Evolutionary conservation across 148 eudicot genomes (phyloP), one percentile per base, ranked within the genome.

Genomic region (Arbutus unedo): DNA sequence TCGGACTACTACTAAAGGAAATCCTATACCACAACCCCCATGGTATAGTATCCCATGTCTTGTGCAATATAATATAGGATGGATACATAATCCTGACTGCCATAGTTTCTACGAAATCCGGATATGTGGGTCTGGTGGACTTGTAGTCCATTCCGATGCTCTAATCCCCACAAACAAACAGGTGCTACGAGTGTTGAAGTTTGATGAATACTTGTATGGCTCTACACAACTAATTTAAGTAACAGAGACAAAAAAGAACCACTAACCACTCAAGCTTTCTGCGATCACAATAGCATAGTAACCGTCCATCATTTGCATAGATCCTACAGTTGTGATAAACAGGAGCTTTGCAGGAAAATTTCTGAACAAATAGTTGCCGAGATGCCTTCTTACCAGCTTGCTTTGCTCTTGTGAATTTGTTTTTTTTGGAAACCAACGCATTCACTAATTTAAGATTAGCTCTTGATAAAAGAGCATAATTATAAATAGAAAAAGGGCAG

Each of bases 241-340:
- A 55, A 82, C 13, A 57, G 19, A 85, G 23, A 84, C 23, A 64
- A 70, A 82, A 77, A 10, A 54, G 16, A 76, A 68, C 49, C 72
- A 91, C 92, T 89, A 82, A 96, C 99, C 99, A 96, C 85, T 96
- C 97, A 78, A 96, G 97, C 84, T 96, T 96, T 86, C 92, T 93
- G 62, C 90, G 94, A 87, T 96, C 98, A 84, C 99, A 96, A 71
- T 94, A 93, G 83, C 98, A 96, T 74, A 96, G 91, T 80, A 94
- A 81, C 25, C 99, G 91, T 66, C 98, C 97, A 87, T 96, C 99
- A 87, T 88, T 94, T 70, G 99, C 99, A 91, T 90, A 96, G 73
- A 96, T 96, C 86, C 93, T 91, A 87, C 99, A 96, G 86, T 96
- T 96, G 86, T 96, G 96, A 87, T 96, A 96, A 82, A 94, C 99